These are phyloP conservation scores for Prunus davidiana DNA, from an alignment of 306 rosid species.

Conservation along the genomic window DNA sequence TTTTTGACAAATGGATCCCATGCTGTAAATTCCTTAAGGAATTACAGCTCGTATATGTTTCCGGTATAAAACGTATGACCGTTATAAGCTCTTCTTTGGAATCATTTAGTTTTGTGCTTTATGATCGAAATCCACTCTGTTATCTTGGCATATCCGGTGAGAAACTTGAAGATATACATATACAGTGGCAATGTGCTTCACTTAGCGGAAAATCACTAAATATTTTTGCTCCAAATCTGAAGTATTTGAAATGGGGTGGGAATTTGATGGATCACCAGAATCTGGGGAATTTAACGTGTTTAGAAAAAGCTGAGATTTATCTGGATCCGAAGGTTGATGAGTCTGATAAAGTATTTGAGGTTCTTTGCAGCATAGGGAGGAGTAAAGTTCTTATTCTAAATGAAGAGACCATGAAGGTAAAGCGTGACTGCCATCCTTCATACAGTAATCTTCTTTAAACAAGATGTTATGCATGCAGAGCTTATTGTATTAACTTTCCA, in stretches of 20 bases:
- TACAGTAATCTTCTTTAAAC: too few relatives aligned
- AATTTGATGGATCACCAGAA: neutral
- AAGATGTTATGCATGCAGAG: too few relatives aligned
- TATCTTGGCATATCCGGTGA: neutral
- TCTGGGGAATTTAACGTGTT: neutral
- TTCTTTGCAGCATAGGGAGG: neutral
- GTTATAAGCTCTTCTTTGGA: slow-evolving; percentile 3
- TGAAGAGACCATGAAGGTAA: neutral
- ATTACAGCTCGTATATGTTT: neutral
- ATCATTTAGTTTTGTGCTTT: neutral
- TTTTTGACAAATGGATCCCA: neutral
- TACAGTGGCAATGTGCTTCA: neutral
- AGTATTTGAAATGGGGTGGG: neutral
- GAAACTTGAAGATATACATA: neutral
- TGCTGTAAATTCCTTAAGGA: neutral
- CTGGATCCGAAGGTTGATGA: neutral
- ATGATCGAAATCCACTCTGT: neutral
- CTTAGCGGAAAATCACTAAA: neutral
- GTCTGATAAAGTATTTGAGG: neutral
- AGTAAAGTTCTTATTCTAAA: neutral
- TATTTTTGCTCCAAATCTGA: slow-evolving; percentile 9
- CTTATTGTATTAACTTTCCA: too few relatives aligned
- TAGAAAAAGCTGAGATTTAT: neutral
- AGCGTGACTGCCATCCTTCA: too few relatives aligned
- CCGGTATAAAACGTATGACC: neutral